Conservation (phyloP, 139 green algal genomes). For the Chlamydomonas sp. region DNA sequence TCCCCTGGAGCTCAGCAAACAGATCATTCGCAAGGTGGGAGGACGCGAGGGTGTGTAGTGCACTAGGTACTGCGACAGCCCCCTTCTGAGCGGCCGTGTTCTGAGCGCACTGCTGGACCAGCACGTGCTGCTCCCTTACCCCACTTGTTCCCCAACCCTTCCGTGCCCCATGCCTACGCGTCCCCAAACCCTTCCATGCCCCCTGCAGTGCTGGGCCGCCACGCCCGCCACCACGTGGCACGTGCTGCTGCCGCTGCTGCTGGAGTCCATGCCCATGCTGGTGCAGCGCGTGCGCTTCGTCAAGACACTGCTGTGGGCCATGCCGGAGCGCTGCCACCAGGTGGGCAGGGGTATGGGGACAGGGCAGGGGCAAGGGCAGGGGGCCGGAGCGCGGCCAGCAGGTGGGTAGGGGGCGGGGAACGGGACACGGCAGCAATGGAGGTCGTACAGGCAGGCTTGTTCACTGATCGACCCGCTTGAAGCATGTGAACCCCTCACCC, state of each 20-base stretch:
- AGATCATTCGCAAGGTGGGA: slow-evolving; percentile 39
- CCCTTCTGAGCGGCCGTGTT: too few species aligned
- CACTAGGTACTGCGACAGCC: background rate
- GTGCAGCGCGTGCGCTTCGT: slow-evolving; percentile 60
- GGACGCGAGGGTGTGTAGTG: background rate
- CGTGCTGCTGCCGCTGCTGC: slow-evolving; percentile 52
- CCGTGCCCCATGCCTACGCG: background rate
- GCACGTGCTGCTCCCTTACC: background rate
- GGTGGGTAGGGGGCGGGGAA: too few species aligned
- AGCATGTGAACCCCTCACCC: too few species aligned
- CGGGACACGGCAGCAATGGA: too few species aligned
- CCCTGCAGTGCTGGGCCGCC: slow-evolving; percentile 17
- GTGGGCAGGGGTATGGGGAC: background rate
- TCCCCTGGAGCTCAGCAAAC: slow-evolving; percentile 39
- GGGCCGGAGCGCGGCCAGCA: too few species aligned
- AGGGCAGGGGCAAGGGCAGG: too few species aligned
- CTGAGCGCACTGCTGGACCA: background rate
- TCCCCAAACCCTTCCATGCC: too few species aligned
- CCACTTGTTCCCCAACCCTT: background rate
- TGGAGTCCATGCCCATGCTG: slow-evolving; percentile 58
- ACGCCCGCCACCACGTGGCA: slow-evolving; percentile 49
- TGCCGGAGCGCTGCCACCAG: slow-evolving; percentile 54
- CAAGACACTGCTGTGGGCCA: slow-evolving; percentile 62
- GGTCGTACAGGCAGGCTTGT: too few species aligned
- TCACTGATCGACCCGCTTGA: too few species aligned